Evolutionary conservation across 2,329 filamentous ascomycete genomes (phyloP).

Genomic region (Truncatella angustata): DNA sequence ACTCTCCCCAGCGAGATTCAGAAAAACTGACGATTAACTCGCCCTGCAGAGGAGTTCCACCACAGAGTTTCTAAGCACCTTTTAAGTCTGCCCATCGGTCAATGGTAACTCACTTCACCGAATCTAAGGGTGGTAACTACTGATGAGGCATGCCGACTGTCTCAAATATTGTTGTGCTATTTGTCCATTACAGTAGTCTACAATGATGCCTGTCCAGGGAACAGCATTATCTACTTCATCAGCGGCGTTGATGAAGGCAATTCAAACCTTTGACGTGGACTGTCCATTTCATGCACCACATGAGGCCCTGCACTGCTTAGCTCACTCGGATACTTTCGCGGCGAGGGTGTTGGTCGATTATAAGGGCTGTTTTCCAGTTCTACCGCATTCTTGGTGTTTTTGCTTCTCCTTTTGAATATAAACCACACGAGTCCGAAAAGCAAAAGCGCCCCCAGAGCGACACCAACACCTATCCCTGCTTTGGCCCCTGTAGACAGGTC

Average conservation of each 20-base stretch:
- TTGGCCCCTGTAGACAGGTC: not conserved
- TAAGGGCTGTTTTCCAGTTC: not conserved
- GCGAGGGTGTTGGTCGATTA: not conserved
- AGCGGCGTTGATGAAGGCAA: not conserved
- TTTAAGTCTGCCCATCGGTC: no score
- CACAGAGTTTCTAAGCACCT: no score
- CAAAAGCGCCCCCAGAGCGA: not conserved
- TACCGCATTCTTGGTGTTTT: not conserved
- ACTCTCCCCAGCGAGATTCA: no score
- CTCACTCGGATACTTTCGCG: not conserved
- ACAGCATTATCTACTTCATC: not conserved
- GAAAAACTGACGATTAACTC: no score
- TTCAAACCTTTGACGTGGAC: not conserved
- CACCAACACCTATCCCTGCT: not conserved
- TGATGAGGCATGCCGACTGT: no score
- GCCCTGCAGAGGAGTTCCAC: no score
- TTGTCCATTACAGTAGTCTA: no score
- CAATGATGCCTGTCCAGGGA: no score
- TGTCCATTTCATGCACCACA: not conserved
- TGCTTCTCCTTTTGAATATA: not conserved
- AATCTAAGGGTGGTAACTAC: no score
- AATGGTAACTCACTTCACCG: no score
- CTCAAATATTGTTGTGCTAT: no score
- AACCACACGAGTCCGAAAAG: not conserved
- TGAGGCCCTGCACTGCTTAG: not conserved